Evolutionary conservation across 2,329 filamentous ascomycete genomes (phyloP), one percentile per base, ranked within the genome.

Genomic region (Orbilia oligospora): DNA sequence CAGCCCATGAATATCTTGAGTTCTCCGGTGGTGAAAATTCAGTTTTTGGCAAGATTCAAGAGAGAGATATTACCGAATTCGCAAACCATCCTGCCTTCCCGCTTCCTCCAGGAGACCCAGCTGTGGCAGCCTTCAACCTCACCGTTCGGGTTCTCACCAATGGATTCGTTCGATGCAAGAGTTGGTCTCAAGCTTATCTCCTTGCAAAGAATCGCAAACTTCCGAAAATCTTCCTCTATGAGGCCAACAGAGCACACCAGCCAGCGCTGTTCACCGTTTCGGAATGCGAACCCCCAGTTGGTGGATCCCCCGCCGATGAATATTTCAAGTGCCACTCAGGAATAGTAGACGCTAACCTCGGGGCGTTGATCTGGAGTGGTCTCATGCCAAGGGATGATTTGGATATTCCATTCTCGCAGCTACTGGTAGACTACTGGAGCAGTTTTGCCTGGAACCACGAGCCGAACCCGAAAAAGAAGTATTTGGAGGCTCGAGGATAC

Each of bases 291-390:
- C 81, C 83, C 22, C 82, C 83, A 8, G 30, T 36, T n/a, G 44
- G 51, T 20, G n/a, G 61, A 33, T 18, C 61, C 22, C 61, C 46
- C 1, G 44, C 24, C n/a, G 61, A 65, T 36, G 85, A 86, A 71
- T 86, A 86, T 81, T 84, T 83, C 80, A 85, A 85, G 77, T 86
- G 85, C 81, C 85, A 86, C 68, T 84, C 83, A 0, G 84, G 84
- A 9, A 85, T 86, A 69, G 83, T 85, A 67, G 82, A 84, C 69
- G 80, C 84, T n/a, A 83, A 84, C 4, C 85, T 86, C 72, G 85
- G 83, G 24, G 85, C 82, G 5, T 80, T 82, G n/a, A 67, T 72
- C 4, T 82, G 84, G 30, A 81, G 69, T 2, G 84, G 83, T 0
- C 81, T 82, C 56, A 82, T 83, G 1, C 84, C 84, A 61, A 82